Conservation (phyloP, 441 rosid genomes). For the Aleurites moluccanus region DNA sequence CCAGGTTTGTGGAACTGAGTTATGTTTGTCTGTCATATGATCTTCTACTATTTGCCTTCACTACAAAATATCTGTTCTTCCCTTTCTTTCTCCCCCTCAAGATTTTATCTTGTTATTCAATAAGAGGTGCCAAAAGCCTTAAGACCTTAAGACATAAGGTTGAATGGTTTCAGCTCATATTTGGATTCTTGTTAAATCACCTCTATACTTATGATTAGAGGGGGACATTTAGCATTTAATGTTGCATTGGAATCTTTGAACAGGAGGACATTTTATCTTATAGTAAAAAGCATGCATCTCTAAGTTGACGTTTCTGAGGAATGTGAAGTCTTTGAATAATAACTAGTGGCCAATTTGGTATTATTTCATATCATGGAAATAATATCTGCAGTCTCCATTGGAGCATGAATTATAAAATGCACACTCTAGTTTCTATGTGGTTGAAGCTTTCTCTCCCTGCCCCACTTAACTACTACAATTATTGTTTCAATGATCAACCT, state of each 20-base stretch:
- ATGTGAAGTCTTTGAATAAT: too few species aligned
- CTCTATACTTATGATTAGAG: not conserved
- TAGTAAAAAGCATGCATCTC: too few species aligned
- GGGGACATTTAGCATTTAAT: too few species aligned
- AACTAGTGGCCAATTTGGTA: not conserved
- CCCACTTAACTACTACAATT: not conserved
- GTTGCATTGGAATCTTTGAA: too few species aligned
- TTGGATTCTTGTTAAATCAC: not conserved
- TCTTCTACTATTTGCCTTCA: not conserved
- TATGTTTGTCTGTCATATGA: not conserved
- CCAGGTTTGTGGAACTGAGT: conserved; percentile 51
- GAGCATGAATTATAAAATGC: too few species aligned
- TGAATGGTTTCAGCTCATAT: not conserved
- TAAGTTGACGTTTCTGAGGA: too few species aligned
- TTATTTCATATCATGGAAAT: not conserved
- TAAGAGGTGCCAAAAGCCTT: not conserved
- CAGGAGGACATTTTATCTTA: too few species aligned
- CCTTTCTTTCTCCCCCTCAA: not conserved
- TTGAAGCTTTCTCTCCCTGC: not conserved
- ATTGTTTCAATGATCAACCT: not conserved
- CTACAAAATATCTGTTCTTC: too few species aligned
- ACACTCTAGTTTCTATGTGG: not conserved
- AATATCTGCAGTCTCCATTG: not conserved
- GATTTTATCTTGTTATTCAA: not conserved
- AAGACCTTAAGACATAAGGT: not conserved